Evolutionary conservation across 2,329 filamentous ascomycete genomes (phyloP), one percentile per base, ranked within the genome.

Genomic region (Albifimbria verrucaria): DNA sequence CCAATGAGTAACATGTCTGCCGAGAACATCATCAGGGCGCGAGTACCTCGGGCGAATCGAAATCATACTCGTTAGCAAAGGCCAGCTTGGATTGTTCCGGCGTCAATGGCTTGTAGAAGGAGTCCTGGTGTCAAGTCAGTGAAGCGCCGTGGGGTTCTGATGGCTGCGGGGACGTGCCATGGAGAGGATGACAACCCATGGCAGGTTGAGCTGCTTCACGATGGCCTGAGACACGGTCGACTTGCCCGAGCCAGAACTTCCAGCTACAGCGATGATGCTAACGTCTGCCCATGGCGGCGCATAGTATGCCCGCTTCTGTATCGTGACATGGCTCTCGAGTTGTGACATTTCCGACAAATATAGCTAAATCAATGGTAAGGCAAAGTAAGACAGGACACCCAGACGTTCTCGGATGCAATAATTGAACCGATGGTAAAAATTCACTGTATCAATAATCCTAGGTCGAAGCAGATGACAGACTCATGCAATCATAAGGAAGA

Each of bases 131-230:
- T 42, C 50, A 56, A 20, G 59, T 68, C 54, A 69, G 65, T 32
- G 7, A 42, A 12, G 25, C n/a, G n/a, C 17, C 42, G 42, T 5
- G 17, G 11, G 18, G 32, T 25, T 5, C 20, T 21, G 21, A 20
- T 12, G 12, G 5, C 7, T 24, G 50, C 18, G 41, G 20, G 18
- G 48, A 66, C 76, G 66, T 80, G 93, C 91, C 88, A 99, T 97
- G 42, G 92, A 96, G 63, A 99, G 74, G 72, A 99, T 97, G 48
- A 97, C 92, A 56, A 99, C 94, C 93, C 94, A 99, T 52, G 94
- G 94, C 58, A 99, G 76, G 72, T 94, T 96, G 63, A 99, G 77
- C 64, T 89, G 87, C 63, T 83, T 87, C 59, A 97, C 90, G 62
- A 99, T 96, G 58, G 93, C 91, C 68, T 95, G 83, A 26, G 94